These are phyloP conservation scores for Lyophyllum decastes DNA, from an alignment of 768 basidiomycete species.

Conservation along the genomic window DNA sequence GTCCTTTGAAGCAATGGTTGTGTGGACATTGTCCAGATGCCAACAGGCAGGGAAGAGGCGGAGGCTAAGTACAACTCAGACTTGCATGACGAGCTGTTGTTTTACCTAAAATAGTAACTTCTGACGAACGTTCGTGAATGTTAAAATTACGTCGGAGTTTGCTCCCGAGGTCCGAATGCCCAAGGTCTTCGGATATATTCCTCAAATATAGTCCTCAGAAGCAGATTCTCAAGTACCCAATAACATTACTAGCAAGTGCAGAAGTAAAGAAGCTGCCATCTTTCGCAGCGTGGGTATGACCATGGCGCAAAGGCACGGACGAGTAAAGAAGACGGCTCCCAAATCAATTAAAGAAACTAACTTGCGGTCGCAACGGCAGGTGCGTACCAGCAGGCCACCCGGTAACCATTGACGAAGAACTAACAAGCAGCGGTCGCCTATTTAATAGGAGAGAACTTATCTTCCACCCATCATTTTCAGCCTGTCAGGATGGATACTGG, in stretches of 20 bases:
- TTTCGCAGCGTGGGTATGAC: neutral
- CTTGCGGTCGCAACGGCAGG: neutral
- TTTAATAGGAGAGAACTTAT: constrained; percentile 6
- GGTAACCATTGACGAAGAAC: neutral
- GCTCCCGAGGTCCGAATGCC: no score
- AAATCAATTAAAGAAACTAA: neutral
- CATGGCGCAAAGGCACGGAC: neutral
- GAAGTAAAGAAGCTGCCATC: neutral
- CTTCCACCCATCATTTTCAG: constrained; percentile 71
- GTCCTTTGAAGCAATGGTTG: constrained; percentile 97
- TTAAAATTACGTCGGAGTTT: no score
- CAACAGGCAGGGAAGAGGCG: constrained; percentile 13
- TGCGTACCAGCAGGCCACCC: neutral
- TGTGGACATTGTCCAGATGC: constrained; percentile 77
- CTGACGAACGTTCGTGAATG: constrained; percentile 8
- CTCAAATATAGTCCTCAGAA: no score
- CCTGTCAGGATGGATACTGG: constrained; percentile 84
- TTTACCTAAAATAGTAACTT: constrained; percentile 5
- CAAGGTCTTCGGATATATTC: no score
- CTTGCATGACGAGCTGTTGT: neutral
- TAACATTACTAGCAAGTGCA: neutral
- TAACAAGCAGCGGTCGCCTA: constrained; percentile 2
- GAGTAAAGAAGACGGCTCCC: neutral
- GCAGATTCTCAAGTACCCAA: neutral
- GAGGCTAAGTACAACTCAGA: neutral